Evolutionary conservation across 129 eudicot species (phyloP), one percentile per base, ranked within the genome.

Genomic region (Scalesia atractyloides): DNA sequence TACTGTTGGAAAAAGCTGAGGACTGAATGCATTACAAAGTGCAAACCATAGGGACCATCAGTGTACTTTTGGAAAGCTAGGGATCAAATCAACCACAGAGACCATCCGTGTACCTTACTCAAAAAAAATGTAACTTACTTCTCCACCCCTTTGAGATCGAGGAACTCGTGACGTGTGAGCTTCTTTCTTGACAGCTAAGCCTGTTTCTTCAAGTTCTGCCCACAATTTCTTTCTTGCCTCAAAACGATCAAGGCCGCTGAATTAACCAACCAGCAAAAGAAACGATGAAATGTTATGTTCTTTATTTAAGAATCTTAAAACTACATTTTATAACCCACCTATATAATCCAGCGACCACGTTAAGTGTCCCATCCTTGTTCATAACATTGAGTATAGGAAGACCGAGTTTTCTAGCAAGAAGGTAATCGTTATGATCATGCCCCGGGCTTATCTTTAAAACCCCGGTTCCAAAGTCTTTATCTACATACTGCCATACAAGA

Each of bases 361-460:
- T 93, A 16, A 93, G 80, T 1, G 98, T 93, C 33, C 98, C 98
- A 67, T 93, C 96, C 76, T 93, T 93, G 79, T 93, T 93, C 98
- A 93, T 93, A 66, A 93, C 92, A 75, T 82, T 89, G 11, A 93
- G 98, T 69, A 93, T 89, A 24, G 98, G 98, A 62, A 93, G 95
- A 64, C 98, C 98, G 69, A 89, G 91, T 76, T 93, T 93, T 58
- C 96, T 89, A 62, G 98, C 98, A 77, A 93, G 98, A 71, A 89
- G 96, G 75, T 93, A 93, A 82, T 93, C 97, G 70, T 93, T 93
- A 82, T 93, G 98, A 80, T 93, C 98, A 86, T 93, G 98, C 65
- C 98, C 98, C n/a, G 98, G 98, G 82, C 98, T 93, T 82, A 93
- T 93, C 79, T 93, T 93, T 66, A 93, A 74, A 58, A 93, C 98